Conservation (phyloP, 1,139 yeast species). For the Yamadazyma taylorii region DNA sequence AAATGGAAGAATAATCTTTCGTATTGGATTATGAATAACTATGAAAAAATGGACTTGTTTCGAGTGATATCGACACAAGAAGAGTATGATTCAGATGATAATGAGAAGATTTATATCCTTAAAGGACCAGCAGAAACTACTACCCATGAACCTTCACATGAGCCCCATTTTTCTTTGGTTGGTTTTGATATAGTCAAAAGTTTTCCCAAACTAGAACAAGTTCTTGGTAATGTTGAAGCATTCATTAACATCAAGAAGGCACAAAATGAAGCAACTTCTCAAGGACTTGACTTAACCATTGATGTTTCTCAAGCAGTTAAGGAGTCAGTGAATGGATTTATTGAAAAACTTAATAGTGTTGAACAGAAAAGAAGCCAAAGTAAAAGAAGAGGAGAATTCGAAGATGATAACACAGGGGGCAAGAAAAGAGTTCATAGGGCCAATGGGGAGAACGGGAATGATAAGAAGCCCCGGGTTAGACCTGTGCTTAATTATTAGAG, state of each 20-base stretch:
- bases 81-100: not conserved
- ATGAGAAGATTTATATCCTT: not conserved
- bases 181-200: not conserved
- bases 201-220: not conserved
- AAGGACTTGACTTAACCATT: not conserved
- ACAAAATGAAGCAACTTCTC: no score
- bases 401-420: not conserved
- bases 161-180: no score
- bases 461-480: not conserved
- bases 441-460: not conserved
- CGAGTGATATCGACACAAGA: not conserved
- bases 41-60: constrained; percentile 12
- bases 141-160: not conserved
- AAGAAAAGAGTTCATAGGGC: not conserved
- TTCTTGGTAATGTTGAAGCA: not conserved
- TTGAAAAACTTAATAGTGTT: no score
- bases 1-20: constrained; percentile 6
- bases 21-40: constrained; percentile 14
- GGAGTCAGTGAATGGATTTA: not conserved
- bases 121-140: not conserved
- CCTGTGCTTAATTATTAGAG: constrained; percentile 4
- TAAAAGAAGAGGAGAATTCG: not conserved
- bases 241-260: not conserved
- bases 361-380: constrained; percentile 1
- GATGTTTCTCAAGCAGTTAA: not conserved